phyloP scores from a whole-genome alignment of 331 rosid species.

The Saraca asoca region DNA sequence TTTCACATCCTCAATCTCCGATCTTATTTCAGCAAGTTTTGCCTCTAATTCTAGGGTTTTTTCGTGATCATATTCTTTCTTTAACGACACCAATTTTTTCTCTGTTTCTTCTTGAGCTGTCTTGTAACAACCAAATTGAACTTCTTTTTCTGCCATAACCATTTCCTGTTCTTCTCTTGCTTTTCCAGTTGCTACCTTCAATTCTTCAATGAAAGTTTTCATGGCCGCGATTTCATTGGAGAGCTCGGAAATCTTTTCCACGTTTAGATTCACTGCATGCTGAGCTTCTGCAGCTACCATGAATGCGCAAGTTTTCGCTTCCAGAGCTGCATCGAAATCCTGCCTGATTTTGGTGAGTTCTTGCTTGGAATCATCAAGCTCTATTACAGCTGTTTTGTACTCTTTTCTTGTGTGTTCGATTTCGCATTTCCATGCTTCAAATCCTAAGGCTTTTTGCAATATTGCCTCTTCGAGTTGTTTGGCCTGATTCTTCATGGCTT shows the following conservation, averaged over 20 bases:
- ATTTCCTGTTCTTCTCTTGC: slow-evolving; percentile 54
- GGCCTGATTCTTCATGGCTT: slow-evolving; percentile 44
- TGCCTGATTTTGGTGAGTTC: slow-evolving; percentile 75
- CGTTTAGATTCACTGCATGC: slow-evolving; percentile 53
- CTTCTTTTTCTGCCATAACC: slow-evolving; percentile 46
- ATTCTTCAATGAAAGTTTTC: slow-evolving; percentile 54
- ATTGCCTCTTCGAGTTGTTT: slow-evolving; percentile 50
- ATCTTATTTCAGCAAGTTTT: slow-evolving; percentile 55
- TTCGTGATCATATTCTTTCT: slow-evolving; percentile 55
- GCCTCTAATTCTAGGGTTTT: slow-evolving; percentile 39
- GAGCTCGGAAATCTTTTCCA: slow-evolving; percentile 56
- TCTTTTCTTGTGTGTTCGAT: slow-evolving; percentile 60
- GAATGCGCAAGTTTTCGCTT: slow-evolving; percentile 65
- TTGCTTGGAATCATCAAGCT: slow-evolving; percentile 76
- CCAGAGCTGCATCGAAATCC: slow-evolving; percentile 79
- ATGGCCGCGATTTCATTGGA: slow-evolving; percentile 53
- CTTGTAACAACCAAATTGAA: slow-evolving; percentile 29
- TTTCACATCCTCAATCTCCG: slow-evolving; percentile 59
- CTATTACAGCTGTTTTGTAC: slow-evolving; percentile 44
- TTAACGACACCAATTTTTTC: slow-evolving; percentile 47
- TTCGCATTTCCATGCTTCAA: slow-evolving; percentile 63
- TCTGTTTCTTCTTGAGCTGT: slow-evolving; percentile 52
- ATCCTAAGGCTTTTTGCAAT: slow-evolving; percentile 45
- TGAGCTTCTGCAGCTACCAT: slow-evolving; percentile 77
- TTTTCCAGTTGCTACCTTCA: slow-evolving; percentile 46